Evolutionary conservation across 306 rosid genomes (phyloP), one percentile per base, ranked within the genome.

Genomic region (Comarum palustre): DNA sequence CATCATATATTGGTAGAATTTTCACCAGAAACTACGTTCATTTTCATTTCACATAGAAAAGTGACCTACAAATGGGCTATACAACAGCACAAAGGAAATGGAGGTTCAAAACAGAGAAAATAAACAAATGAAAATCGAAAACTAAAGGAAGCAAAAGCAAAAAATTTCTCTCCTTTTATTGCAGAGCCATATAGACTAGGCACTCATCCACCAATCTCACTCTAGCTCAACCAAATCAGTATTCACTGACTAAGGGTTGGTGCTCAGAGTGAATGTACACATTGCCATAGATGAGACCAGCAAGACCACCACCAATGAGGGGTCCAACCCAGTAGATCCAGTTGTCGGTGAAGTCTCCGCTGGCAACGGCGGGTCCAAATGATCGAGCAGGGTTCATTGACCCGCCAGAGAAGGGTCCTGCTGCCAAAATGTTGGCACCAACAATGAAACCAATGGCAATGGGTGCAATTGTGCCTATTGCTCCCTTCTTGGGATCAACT

Each of bases 321-420:
- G 98, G 98, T 45, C 96, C 98, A 76, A 80, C 89, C 98, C 95
- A 90, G 80, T 90, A 92, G 90, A 90, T 83, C 98, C 96, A 93
- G 83, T 84, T 84, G 67, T 74, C 85, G 8, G 80, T 78, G 87
- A 88, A 93, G 88, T 93, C 78, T 5, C 96, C 96, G 52, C 90
- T 88, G 31, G 85, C 96, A 20, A 93, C 93, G 0, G 96, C 98
- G 24, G 96, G 98, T 34, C 98, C 98, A 24, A 93, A 93, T 6
- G 96, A 90, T 36, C 91, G 83, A 0, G 98, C 96, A 0, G 98
- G 98, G 91, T 90, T 93, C 98, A 90, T 93, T 12, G 98, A 93
- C 1, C 98, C 96, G 0, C 96, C 98, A 25, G 96, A 88, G 87
- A 93, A 90, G 38, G 96, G 98, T 0, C 96, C 96, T 59, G 93